These are phyloP conservation scores for Ophiostoma ips DNA, from an alignment of 2,329 filamentous ascomycete species.

Conservation along the genomic window DNA sequence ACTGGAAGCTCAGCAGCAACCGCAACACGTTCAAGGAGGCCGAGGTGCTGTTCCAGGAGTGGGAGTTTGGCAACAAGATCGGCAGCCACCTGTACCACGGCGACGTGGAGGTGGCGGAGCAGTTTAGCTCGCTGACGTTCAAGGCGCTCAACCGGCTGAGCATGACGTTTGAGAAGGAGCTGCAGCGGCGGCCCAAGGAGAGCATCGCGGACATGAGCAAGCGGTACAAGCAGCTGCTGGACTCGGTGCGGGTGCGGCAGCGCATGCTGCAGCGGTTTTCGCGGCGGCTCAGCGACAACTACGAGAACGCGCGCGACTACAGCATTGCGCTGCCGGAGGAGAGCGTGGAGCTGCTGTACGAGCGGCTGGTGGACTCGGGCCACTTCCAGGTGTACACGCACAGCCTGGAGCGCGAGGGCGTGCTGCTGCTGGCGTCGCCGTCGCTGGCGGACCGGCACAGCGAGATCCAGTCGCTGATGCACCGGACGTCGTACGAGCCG, in stretches of 20 bases:
- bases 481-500: conserved; percentile 45
- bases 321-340: conserved; percentile 57
- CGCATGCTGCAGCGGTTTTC: conserved; percentile 94
- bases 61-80: conserved; percentile 92
- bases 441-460: conserved; percentile 59
- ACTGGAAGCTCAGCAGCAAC: conserved; percentile 94
- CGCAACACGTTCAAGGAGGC: conserved; percentile 99
- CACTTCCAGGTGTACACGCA: conserved; percentile 76
- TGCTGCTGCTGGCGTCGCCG: conserved; percentile 76
- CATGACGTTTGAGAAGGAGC: conserved; percentile 80
- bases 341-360: conserved; percentile 61
- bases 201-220: conserved; percentile 84
- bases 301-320: conserved; percentile 94
- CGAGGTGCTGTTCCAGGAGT: conserved; percentile 92
- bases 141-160: conserved; percentile 84
- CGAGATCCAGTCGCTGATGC: conserved; percentile 75
- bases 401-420: conserved; percentile 52
- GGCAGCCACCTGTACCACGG: conserved; percentile 83
- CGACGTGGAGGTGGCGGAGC: conserved; percentile 92
- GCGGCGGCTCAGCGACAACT: conserved; percentile 76
- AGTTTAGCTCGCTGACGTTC: conserved; percentile 87
- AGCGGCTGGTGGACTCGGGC: conserved; percentile 64
- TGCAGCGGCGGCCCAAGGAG: conserved; percentile 74
- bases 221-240: conserved; percentile 86
- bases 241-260: conserved; percentile 91